Evolutionary conservation across 805 yeast genomes (phyloP).

Genomic region (Blastobotrys attinorum): DNA sequence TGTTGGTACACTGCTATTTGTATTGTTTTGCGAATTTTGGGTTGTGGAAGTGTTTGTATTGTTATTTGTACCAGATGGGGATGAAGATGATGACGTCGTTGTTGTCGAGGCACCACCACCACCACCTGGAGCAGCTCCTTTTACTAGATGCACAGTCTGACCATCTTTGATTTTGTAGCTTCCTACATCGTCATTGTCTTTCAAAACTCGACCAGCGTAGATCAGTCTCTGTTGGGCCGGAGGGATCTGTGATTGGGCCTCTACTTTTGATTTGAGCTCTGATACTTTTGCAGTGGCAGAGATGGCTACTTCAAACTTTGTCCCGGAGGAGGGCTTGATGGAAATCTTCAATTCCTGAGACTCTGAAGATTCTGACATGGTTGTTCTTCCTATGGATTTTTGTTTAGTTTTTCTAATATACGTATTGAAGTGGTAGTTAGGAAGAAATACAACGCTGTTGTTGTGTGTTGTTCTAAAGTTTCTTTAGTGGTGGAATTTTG

Average conservation of each 20-base stretch:
- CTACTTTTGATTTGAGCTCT: conserved; percentile 61
- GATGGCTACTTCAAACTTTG: conserved; percentile 61
- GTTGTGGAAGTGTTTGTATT: conserved; percentile 18
- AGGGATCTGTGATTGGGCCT: conserved; percentile 55
- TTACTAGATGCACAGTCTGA: conserved; percentile 83
- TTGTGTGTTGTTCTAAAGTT: no score
- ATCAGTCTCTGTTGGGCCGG: conserved; percentile 80
- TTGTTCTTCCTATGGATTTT: no score
- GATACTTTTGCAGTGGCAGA: conserved; percentile 48
- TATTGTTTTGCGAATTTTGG: conserved; percentile 11
- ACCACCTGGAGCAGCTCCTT: conserved; percentile 51
- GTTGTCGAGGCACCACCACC: conserved; percentile 18
- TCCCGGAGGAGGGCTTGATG: conserved; percentile 50
- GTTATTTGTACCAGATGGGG: conserved; percentile 16
- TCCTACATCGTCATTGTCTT: conserved; percentile 68
- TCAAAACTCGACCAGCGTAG: conserved; percentile 88
- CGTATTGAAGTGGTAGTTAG: no score
- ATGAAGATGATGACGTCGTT: conserved; percentile 23
- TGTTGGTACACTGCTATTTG: conserved; percentile 64
- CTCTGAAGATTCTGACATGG: not conserved
- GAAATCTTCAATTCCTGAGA: not conserved
- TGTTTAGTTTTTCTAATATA: no score
- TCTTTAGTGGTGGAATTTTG: no score
- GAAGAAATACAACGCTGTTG: no score
- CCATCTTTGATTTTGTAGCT: conserved; percentile 78